phyloP scores from a whole-genome alignment of 108 stramenopile species.

The Cyclotella sp. region DNA sequence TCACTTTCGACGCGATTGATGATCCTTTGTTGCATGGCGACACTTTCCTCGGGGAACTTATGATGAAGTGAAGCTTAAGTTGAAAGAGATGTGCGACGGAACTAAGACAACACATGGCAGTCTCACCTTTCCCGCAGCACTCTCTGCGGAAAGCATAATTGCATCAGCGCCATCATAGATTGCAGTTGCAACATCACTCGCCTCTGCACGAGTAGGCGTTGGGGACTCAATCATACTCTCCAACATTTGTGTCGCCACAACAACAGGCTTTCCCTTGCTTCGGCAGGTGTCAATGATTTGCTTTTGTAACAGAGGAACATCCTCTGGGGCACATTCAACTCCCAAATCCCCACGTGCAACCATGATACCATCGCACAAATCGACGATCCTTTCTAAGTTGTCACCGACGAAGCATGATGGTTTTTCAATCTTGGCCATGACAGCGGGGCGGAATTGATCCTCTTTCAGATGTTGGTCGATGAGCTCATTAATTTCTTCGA shows the following conservation, averaged over 20 bases:
- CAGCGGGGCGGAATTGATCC: conserved; percentile 51
- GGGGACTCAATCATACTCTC: conserved; percentile 84
- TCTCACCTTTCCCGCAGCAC: conserved; percentile 75
- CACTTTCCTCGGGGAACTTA: conserved; percentile 65
- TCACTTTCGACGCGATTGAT: conserved; percentile 84
- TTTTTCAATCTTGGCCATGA: conserved; percentile 90
- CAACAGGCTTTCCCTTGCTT: conserved; percentile 87
- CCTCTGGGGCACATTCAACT: conserved; percentile 94
- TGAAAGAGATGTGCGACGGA: too few relatives aligned
- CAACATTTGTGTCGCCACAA: conserved; percentile 90
- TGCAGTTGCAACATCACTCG: conserved; percentile 87
- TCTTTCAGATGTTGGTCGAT: conserved; percentile 58
- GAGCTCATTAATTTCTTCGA: conserved; percentile 61
- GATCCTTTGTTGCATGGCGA: conserved; percentile 87
- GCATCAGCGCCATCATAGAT: conserved; percentile 92
- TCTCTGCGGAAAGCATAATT: conserved; percentile 88
- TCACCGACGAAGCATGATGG: conserved; percentile 71
- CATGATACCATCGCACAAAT: conserved; percentile 77
- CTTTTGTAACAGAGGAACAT: conserved; percentile 96
- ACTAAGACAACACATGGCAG: conserved; percentile 13
- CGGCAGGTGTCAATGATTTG: conserved; percentile 93
- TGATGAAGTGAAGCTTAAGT: neutral
- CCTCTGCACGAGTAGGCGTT: conserved; percentile 87
- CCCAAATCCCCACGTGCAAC: conserved; percentile 93
- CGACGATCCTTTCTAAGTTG: conserved; percentile 76